These are phyloP conservation scores for Phytophthora melonis DNA, from an alignment of 352 stramenopile species.

Conservation along the genomic window DNA sequence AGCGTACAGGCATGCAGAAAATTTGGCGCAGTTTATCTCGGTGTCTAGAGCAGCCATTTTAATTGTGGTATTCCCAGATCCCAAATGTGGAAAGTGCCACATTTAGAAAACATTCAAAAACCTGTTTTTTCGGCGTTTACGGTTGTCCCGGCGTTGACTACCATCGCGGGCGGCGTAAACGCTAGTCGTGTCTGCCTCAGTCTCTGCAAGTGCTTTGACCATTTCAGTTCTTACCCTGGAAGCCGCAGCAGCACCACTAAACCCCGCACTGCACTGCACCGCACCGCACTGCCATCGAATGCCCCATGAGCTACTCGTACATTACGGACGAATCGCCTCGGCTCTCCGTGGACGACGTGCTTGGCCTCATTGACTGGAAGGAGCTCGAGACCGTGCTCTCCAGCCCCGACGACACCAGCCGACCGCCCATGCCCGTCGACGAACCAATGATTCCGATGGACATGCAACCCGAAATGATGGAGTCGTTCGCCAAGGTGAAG, in stretches of 20 bases:
- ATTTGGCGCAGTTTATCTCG: no score
- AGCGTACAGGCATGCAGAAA: no score
- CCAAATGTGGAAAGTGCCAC: background rate
- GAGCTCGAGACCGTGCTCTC: slow-evolving; percentile 39
- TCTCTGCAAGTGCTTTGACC: slow-evolving; percentile 1
- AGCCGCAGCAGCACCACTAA: slow-evolving; percentile 14
- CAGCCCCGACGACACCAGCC: slow-evolving; percentile 32
- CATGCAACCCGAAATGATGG: slow-evolving; percentile 6
- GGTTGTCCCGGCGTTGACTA: slow-evolving; percentile 22
- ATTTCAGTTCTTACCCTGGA: slow-evolving; percentile 34
- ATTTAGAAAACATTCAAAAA: slow-evolving; percentile 1
- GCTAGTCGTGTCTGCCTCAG: slow-evolving; percentile 21
- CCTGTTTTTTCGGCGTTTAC: slow-evolving; percentile 24
- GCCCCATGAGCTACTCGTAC: slow-evolving; percentile 38
- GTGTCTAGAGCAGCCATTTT: no score
- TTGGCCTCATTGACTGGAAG: slow-evolving; percentile 47
- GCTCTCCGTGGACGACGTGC: slow-evolving; percentile 41
- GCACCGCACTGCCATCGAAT: slow-evolving; percentile 13
- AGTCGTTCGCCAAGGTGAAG: slow-evolving; percentile 8
- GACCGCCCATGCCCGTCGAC: slow-evolving; percentile 10
- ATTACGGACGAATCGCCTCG: slow-evolving; percentile 35
- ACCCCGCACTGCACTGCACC: background rate
- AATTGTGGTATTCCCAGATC: background rate
- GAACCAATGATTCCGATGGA: slow-evolving; percentile 9
- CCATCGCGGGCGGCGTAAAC: slow-evolving; percentile 33